phyloP scores from a whole-genome alignment of 208 protist genomes.

The Acanthamoeba royreba region DNA sequence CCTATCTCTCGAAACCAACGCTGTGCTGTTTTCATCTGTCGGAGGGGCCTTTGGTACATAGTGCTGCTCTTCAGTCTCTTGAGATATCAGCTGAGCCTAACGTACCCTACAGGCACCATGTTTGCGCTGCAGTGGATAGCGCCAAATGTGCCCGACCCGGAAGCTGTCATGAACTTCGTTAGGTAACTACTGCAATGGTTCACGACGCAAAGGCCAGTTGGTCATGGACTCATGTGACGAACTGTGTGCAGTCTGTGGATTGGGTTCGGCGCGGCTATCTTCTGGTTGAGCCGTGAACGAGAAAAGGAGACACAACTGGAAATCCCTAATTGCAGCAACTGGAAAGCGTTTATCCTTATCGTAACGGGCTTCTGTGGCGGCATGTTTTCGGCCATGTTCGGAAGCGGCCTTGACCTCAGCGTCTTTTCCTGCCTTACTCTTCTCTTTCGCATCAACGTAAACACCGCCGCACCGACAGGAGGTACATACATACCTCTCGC shows the following conservation, averaged over 20 bases:
- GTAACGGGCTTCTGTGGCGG: conserved; percentile 22
- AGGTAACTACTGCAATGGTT: background rate
- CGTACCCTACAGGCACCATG: background rate
- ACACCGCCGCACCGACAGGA: conserved; percentile 41
- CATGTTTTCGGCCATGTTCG: conserved; percentile 23
- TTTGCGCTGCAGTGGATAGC: background rate
- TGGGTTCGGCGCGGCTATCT: background rate
- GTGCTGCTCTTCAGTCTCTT: background rate
- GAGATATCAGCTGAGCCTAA: background rate
- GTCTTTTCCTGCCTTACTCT: conserved; percentile 13
- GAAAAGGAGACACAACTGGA: background rate
- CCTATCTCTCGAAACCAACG: background rate
- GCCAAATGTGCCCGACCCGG: background rate
- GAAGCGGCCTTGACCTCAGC: conserved; percentile 9
- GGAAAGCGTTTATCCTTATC: background rate
- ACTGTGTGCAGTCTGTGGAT: background rate
- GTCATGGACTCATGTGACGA: background rate
- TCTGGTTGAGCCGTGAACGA: background rate
- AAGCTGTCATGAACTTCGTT: background rate
- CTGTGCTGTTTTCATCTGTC: background rate
- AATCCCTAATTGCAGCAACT: background rate
- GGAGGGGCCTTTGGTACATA: background rate
- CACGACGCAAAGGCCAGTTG: background rate
- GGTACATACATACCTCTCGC: background rate
- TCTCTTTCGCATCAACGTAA: conserved; percentile 34